Evolutionary conservation across 2,329 filamentous ascomycete genomes (phyloP).

Genomic region (Aspergillus alliaceus): DNA sequence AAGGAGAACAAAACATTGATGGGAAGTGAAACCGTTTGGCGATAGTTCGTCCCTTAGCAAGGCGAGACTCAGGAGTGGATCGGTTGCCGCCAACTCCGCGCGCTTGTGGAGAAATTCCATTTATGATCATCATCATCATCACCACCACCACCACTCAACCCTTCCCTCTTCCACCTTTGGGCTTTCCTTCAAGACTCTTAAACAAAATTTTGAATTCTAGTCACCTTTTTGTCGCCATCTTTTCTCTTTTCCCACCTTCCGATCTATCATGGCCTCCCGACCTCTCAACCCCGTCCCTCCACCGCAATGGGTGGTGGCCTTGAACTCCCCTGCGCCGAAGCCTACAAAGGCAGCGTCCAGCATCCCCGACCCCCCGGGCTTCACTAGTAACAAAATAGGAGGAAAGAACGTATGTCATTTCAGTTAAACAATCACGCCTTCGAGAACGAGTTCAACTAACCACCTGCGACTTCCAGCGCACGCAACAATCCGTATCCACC

Average conservation of each 20-base stretch:
- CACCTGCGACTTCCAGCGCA: constrained; percentile 26
- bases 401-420: constrained; percentile 40
- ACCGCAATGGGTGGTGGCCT: constrained; percentile 80
- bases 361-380: constrained; percentile 86
- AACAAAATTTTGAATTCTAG: too few relatives aligned
- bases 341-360: constrained; percentile 59
- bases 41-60: constrained; percentile 5
- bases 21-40: constrained; percentile 5
- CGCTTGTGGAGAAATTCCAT: constrained; percentile 29
- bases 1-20: not conserved
- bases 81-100: constrained; percentile 24
- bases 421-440: not conserved
- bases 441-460: not conserved
- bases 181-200: too few relatives aligned
- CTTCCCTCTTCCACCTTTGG: constrained; percentile 1
- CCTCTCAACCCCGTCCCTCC: constrained; percentile 46
- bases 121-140: constrained; percentile 19
- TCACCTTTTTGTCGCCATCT: not conserved
- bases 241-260: not conserved
- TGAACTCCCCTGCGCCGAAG: constrained; percentile 70
- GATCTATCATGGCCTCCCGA: constrained; percentile 20
- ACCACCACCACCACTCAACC: constrained; percentile 1
- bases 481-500: constrained; percentile 25
- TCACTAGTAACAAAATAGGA: constrained; percentile 54
- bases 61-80: constrained; percentile 24